Percentiles rank a stretch among this genome's conserved stretches.
phyloP scores from a whole-genome alignment of 768 basidiomycete species.

The Termitomyces sp. region DNA sequence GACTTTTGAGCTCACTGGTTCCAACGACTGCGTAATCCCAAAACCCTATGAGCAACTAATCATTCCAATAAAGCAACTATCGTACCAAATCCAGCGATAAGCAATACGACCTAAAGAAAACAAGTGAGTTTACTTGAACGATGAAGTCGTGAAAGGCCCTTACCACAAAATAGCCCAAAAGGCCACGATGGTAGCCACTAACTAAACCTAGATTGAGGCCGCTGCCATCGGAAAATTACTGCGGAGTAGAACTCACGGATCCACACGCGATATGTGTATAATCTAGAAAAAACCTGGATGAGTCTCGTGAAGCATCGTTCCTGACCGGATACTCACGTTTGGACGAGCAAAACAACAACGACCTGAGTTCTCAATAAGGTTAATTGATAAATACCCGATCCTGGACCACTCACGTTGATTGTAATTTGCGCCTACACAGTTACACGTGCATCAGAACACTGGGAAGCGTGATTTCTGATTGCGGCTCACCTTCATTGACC shows the following conservation, averaged over 20 bases:
- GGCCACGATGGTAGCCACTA: constrained; percentile 31
- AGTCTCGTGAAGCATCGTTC: neutral
- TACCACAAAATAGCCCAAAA: constrained; percentile 32
- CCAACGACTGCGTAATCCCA: constrained; percentile 23
- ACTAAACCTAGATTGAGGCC: constrained; percentile 16
- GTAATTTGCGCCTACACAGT: constrained; percentile 32
- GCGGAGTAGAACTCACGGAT: constrained; percentile 29
- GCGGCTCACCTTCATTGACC: constrained; percentile 20
- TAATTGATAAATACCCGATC: neutral
- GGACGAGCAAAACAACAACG: constrained; percentile 38
- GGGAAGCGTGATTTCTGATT: neutral
- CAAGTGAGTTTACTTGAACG: neutral
- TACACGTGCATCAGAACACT: neutral
- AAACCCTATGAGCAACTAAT: neutral
- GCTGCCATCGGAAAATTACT: neutral
- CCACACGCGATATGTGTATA: constrained; percentile 44
- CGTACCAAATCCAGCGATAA: constrained; percentile 35
- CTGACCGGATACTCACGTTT: constrained; percentile 26
- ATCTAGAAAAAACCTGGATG: constrained; percentile 17
- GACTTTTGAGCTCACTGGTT: constrained; percentile 18
- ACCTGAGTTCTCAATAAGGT: constrained; percentile 20
- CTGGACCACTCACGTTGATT: constrained; percentile 30
- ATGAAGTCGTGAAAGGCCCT: constrained; percentile 7
- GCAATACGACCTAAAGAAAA: constrained; percentile 23
- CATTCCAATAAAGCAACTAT: neutral